Evolutionary conservation across 768 basidiomycete genomes (phyloP), one percentile per base, ranked within the genome.

Genomic region (Gloeophyllum trabeum): DNA sequence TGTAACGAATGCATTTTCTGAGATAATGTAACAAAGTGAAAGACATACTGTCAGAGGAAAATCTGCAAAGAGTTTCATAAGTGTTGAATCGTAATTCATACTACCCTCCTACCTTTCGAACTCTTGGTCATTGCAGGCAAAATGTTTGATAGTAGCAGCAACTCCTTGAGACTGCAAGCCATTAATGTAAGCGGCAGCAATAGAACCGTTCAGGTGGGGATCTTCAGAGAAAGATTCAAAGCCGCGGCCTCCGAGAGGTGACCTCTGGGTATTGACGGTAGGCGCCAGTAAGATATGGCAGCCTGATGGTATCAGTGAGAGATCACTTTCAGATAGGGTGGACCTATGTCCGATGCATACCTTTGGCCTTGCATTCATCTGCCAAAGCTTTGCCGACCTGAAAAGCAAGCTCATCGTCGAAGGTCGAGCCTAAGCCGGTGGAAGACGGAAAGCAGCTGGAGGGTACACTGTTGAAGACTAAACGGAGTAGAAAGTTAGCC

Each of bases 141-240:
- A 81, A 48, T 81, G 79, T 59, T 82, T 81, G 52, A 79, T 75
- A 2, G 75, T 76, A 0, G 78, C 73, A 16, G 66, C 66, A 6
- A 81, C 71, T 13, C 75, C 74, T 35, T 68, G 63, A 3, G 64
- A 67, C 46, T 81, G 79, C 6, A 81, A 48, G 21, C 79, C 79
- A 38, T 79, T 71, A 44, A 81, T 70, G 51, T 78, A 81, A 2
- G 73, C 69, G 1, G 74, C 68, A 2, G 79, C 76, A 39, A 77
- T 67, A 6, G 60, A 70, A 5, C 71, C 76, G 39, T 69, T 71
- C 36, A 78, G 51, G 43, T 66, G 61, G 13, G 78, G 76, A 53
- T 80, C 78, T 55, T 79, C 77, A 3, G 75, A 71, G 53, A 77
- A 79, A 10, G 71, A 75, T 49, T 81, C 79, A 49, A 81, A 82